Base-by-base conservation (phyloP, 345 rosid genomes). In the Eucalyptus pauciflora region DNA sequence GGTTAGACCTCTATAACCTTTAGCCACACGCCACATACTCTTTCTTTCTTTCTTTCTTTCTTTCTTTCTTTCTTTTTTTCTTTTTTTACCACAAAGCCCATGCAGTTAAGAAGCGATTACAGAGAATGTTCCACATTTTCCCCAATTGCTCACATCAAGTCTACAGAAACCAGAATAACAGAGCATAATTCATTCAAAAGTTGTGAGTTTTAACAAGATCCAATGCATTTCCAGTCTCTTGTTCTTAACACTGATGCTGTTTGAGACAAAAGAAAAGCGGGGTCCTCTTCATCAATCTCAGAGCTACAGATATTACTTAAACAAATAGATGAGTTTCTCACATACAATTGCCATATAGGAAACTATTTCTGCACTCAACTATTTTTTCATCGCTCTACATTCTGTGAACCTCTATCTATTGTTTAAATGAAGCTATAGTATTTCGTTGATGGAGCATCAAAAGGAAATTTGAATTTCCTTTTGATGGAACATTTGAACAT, bases 101-200 rank as follows among this genome's bases (percentile, higher is more conserved):
- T 0, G 29, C 48, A 0, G 46, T 41, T 41, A 76, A 41, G 85
- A 76, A 76, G 85, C 3, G 4, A 76, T 1, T 0, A 76, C 10
- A 0, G 48, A 43, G 48, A 76, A 76, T 41, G 85, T 41, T 76
- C 27, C 83, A 20, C 25, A 43, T 41, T 18, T 76, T 71, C 15
- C 83, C 48, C 83, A 37, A 76, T 41, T 43, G 85, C 29, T 41
- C 48, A 76, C 29, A 22, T 41, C 85, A 76, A 76, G 0, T 41
- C 85, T 22, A 20, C 48, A 76, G 48, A 76, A 76, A 76, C 1
- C 85, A 76, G 48, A 20, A 41, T 22, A 0, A 76, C 48, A 41
- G 3, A 22, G 85, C 45, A 76, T 11, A 76, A 0, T 76, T 41
- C 48, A 76, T 41, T 76, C 87, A 31, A 50, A 49, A 86, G 25